Base-by-base conservation (phyloP, 139 green algal species). In the Bryopsis sp. region DNA sequence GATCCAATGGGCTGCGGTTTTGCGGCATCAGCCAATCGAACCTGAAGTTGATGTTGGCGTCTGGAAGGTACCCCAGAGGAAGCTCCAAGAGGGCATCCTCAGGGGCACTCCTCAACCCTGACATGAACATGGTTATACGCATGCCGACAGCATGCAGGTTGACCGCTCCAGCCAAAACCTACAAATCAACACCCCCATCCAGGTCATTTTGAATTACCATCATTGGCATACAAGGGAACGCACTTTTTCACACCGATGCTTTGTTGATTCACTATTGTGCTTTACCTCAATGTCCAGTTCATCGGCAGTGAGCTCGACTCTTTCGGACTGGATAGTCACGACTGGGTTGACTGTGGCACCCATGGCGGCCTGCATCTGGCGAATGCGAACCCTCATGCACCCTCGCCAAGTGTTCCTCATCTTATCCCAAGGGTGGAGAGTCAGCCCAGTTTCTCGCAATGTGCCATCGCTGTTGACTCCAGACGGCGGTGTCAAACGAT, bases 401-500 rank as follows among this genome's bases (percentile, higher is more conserved):
- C 62, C 62, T 35, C 62, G 11, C 62, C 62, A 69, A 8, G 39
- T 69, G 62, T 69, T 57, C 24, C 62, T 35, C 6, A 54, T 69
- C 62, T 69, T 69, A 36, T 69, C 62, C 62, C 62, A 69, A 28
- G 62, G 28, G 7, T 54, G 37, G 4, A 69, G 37, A 7, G 39
- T 54, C 48, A 37, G 62, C 29, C 38, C 39, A 58, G 24, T 39
- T 33, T 24, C 15, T 24, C n/a, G 62, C 62, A 69, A 54, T n/a
- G 62, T 58, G 35, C 62, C 62, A 69, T 69, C 39, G n/a, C 37
- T 69, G 39, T 69, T 69, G 6, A 69, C 62, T 54, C 37, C n/a
- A 36, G 37, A 58, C 32, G 62, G 62, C 35, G 62, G 62, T 7
- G 28, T 54, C 62, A 69, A 35, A 57, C 62, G 39, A 19, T 54